Base-by-base conservation (phyloP, 1,284 basidiomycete genomes). In the Gomphus bonarii region DNA sequence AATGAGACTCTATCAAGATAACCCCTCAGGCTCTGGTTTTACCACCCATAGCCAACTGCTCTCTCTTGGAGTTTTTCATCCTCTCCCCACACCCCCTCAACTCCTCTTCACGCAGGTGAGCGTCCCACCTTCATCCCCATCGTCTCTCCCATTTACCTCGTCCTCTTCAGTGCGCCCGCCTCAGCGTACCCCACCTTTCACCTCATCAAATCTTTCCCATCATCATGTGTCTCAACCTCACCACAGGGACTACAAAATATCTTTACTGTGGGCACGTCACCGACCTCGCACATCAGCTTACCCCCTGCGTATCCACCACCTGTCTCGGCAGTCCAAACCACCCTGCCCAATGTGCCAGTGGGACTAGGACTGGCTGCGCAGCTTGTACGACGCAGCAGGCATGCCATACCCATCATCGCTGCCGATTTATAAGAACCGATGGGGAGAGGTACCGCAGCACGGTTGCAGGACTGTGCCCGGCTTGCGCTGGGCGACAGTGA, bases 181-280 rank as follows among this genome's bases (percentile, higher is more conserved):
- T 44, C 7, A 11, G 7, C 10, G 10, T 44, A 44, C 7, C 20
- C 12, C 20, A 44, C 20, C 43, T 8, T 18, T n/a, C 38, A 40
- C n/a, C 38, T 40, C 38, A 4, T 14, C 7, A 40, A 7, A 40
- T 18, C 16, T 7, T 18, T 31, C 9, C 10, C 7, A 6, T 11
- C 25, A 18, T 11, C 25, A 51, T 51, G 50, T 51, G 50, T 36
- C 50, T 36, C 8, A 33, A 25, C 22, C 33, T 51, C 22, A 33
- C 33, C n/a, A 38, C 18, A 5, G 50, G 50, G 6, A 28, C 16
- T 16, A 40, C 22, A 12, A 51, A 51, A 51, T 51, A 51, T 36
- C 50, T 51, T 18, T 12, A 22, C 31, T 51, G 50, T n/a, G 50
- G 50, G n/a, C 50, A 51, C 25, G 18, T 51, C 33, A 51, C 50